These are phyloP conservation scores for Vaccinium corymbosum DNA, from an alignment of 148 eudicot species.

Conservation along the genomic window DNA sequence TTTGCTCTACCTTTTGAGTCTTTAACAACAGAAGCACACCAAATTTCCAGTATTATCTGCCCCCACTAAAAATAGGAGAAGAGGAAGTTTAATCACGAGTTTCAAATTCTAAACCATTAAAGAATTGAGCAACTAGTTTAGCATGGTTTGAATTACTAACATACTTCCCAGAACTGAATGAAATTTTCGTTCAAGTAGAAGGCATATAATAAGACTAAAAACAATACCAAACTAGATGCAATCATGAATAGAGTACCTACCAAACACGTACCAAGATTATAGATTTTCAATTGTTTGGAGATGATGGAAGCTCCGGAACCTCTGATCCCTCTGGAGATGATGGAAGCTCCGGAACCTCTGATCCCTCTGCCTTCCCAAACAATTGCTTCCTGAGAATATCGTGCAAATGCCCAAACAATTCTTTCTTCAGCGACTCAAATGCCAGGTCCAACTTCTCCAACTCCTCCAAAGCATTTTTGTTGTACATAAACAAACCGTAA, in stretches of 20 bases:
- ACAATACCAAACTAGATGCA: background rate
- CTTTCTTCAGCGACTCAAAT: conserved; percentile 70
- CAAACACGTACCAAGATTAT: background rate
- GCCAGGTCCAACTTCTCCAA: conserved; percentile 69
- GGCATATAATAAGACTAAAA: background rate
- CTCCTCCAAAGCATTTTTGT: conserved; percentile 83
- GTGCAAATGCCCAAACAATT: conserved; percentile 82
- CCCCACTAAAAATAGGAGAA: background rate
- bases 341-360: conserved; percentile 4
- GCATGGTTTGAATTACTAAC: background rate
- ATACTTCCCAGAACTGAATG: background rate
- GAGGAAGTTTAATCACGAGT: background rate
- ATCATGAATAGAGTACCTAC: background rate
- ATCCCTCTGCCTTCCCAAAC: conserved; percentile 43
- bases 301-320: background rate
- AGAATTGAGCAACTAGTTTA: background rate
- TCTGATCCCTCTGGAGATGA: conserved; percentile 21
- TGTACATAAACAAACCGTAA: conserved; percentile 83
- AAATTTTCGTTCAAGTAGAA: background rate
- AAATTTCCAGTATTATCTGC: background rate
- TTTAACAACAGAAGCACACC: background rate
- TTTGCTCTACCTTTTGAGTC: background rate
- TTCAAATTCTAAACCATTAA: background rate
- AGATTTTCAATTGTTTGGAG: background rate
- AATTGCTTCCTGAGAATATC: conserved; percentile 63